Evolutionary conservation across 2,329 filamentous ascomycete genomes (phyloP).

Genomic region (Balansia obtecta): DNA sequence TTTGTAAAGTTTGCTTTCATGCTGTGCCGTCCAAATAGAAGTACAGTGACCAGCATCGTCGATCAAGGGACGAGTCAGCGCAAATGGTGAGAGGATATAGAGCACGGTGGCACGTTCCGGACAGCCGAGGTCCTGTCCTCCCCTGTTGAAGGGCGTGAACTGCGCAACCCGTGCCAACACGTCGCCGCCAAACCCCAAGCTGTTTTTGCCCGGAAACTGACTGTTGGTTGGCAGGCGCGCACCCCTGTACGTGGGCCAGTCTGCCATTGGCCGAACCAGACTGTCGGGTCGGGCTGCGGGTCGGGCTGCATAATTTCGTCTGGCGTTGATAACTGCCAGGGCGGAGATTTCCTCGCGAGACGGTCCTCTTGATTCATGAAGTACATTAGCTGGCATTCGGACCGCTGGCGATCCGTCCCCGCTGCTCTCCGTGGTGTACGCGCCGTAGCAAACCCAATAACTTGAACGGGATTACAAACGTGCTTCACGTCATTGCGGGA

Average conservation of each 20-base stretch:
- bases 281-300: slow-evolving; percentile 11
- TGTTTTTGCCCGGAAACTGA: too few relatives aligned
- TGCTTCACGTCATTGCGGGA: neutral
- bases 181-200: too few relatives aligned
- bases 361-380: too few relatives aligned
- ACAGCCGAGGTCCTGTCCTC: neutral
- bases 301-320: too few relatives aligned
- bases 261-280: slow-evolving; percentile 11
- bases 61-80: neutral
- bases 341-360: too few relatives aligned
- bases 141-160: neutral
- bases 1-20: neutral
- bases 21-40: neutral
- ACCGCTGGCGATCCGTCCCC: neutral
- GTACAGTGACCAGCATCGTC: neutral
- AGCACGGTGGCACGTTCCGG: neutral
- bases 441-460: too few relatives aligned
- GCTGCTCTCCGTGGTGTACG: too few relatives aligned
- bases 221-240: neutral
- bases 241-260: neutral
- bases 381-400: neutral
- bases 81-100: neutral
- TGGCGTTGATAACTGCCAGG: too few relatives aligned
- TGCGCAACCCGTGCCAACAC: too few relatives aligned
- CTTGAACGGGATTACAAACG: too few relatives aligned